Conservation (phyloP, 2,329 filamentous ascomycete genomes). For the Fusarium bulbicola region DNA sequence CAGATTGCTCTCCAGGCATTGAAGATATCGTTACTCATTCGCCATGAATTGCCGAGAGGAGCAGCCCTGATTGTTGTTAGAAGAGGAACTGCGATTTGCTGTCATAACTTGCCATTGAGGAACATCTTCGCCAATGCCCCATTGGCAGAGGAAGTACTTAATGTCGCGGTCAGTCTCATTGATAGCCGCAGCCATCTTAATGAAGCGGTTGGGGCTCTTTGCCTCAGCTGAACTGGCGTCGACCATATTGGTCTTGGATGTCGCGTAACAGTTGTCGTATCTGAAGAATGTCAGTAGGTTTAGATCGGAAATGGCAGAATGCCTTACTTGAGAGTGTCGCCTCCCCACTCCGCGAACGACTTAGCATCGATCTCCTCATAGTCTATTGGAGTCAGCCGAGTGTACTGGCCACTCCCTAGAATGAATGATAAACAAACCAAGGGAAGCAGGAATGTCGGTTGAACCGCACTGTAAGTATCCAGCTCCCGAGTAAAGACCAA, state of each 20-base stretch:
- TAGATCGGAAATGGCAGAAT: not conserved
- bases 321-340: constrained; percentile 65
- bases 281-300: constrained; percentile 16
- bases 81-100: accelerated
- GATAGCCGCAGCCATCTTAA: constrained; percentile 57
- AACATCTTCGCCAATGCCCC: constrained; percentile 59
- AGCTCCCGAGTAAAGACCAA: constrained; percentile 64
- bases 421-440: constrained; percentile 44
- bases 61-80: constrained; percentile 47
- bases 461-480: constrained; percentile 57
- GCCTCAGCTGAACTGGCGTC: constrained; percentile 51
- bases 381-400: constrained; percentile 36
- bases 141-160: constrained; percentile 62
- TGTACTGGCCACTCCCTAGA: too few species aligned
- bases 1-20: constrained; percentile 61
- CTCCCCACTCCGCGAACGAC: constrained; percentile 55
- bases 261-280: constrained; percentile 61
- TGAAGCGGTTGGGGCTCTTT: constrained; percentile 53
- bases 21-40: constrained; percentile 64
- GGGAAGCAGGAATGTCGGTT: constrained; percentile 53
- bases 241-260: constrained; percentile 54
- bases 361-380: constrained; percentile 54
- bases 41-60: constrained; percentile 56
- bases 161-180: constrained; percentile 52
- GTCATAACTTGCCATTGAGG: constrained; percentile 50